Conservation (phyloP, 2,329 filamentous ascomycete species). For the Aspergillus calidoustus region DNA sequence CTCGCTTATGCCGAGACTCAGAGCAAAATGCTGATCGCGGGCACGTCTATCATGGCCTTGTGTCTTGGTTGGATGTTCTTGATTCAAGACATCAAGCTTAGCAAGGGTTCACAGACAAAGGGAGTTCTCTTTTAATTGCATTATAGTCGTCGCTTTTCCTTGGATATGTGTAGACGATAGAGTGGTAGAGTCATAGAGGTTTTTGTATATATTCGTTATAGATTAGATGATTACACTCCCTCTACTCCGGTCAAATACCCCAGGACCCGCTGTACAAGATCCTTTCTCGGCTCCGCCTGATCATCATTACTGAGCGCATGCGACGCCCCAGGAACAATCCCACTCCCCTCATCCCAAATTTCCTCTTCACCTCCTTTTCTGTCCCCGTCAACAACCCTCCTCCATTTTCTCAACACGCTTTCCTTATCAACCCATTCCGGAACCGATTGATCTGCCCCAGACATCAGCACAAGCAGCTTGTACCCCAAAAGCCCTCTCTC, state of each 20-base stretch:
- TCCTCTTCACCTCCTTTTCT: constrained; percentile 36
- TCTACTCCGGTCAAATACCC: constrained; percentile 26
- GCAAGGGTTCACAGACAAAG: constrained; percentile 55
- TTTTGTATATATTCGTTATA: neutral
- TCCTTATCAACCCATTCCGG: constrained; percentile 54
- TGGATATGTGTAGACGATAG: neutral
- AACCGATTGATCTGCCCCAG: constrained; percentile 52
- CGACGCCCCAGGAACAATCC: constrained; percentile 48
- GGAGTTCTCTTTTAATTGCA: constrained; percentile 54
- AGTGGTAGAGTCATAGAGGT: neutral
- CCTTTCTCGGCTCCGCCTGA: constrained; percentile 34
- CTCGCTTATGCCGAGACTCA: constrained; percentile 63
- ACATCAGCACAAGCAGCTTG: constrained; percentile 53
- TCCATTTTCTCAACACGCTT: constrained; percentile 48
- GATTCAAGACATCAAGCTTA: constrained; percentile 57
- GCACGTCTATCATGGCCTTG: constrained; percentile 49
- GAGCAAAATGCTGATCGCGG: constrained; percentile 57
- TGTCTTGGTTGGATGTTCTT: constrained; percentile 51
- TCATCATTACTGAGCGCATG: constrained; percentile 44
- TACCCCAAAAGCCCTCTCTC: constrained; percentile 41
- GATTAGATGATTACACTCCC: neutral
- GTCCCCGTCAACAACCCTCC: constrained; percentile 33
- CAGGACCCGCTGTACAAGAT: constrained; percentile 34
- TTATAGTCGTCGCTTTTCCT: neutral
- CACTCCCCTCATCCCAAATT: constrained; percentile 56